Evolutionary conservation across 148 eudicot genomes (phyloP).

Genomic region (Nepenthes mirabilis): DNA sequence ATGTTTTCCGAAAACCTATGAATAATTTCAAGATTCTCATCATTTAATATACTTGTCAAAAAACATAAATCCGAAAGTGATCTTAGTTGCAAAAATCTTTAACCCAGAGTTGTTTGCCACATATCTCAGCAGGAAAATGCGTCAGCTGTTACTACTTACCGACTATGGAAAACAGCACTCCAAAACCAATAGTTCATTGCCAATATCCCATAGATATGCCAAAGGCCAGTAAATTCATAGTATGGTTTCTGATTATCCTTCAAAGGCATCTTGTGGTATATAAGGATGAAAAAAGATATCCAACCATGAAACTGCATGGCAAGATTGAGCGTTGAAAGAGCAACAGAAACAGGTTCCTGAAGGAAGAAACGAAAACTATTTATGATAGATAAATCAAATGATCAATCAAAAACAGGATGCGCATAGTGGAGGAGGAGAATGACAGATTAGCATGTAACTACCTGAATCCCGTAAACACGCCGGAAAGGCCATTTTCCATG

Average conservation of each 20-base stretch:
- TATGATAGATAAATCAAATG: background rate
- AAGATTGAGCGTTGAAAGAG: constrained; percentile 78
- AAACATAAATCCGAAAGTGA: no score
- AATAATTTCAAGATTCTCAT: no score
- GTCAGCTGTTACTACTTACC: constrained; percentile 32
- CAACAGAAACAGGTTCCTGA: constrained; percentile 95
- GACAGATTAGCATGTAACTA: constrained; percentile 9
- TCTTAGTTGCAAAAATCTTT: no score
- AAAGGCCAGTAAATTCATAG: constrained; percentile 73
- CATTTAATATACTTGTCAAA: no score
- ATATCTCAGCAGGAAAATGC: no score
- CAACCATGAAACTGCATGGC: constrained; percentile 95
- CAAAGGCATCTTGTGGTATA: constrained; percentile 71
- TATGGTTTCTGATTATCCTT: constrained; percentile 43
- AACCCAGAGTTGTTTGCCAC: no score
- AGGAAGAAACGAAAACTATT: constrained; percentile 1
- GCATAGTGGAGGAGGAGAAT: background rate
- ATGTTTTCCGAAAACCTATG: no score
- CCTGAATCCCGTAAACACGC: constrained; percentile 88
- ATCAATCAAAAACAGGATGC: background rate
- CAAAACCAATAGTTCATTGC: constrained; percentile 92
- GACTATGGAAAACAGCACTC: constrained; percentile 76
- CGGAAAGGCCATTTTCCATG: constrained; percentile 89
- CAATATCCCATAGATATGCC: constrained; percentile 75
- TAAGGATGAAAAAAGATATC: constrained; percentile 89